A percentile compares a stretch with the other conserved stretches of the same genome.
phyloP scores from a whole-genome alignment of 495 filamentous ascomycete species.

The Tirmania nivea region DNA sequence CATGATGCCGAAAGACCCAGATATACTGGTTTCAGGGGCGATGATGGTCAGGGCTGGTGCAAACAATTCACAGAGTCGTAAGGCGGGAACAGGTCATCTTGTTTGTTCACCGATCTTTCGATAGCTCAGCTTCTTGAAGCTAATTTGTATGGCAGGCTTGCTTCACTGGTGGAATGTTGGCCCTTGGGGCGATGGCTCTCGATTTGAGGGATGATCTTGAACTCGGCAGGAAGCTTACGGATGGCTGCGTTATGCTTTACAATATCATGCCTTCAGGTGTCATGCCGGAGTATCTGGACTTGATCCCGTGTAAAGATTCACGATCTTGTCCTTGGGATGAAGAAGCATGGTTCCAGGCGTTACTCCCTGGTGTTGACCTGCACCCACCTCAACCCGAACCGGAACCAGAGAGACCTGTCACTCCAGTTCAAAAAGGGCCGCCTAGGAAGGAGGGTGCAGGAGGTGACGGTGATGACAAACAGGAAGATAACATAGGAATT shows the following conservation, averaged over 20 bases:
- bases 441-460: too few species aligned
- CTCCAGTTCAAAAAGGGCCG: too few species aligned
- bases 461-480: too few species aligned
- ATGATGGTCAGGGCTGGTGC: conserved; percentile 18
- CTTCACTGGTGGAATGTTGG: conserved; percentile 88
- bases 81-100: conserved; percentile 10
- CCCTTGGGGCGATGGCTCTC: conserved; percentile 71
- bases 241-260: conserved; percentile 91
- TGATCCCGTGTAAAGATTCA: conserved; percentile 44
- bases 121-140: not conserved
- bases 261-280: conserved; percentile 59
- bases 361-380: too few species aligned
- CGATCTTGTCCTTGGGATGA: conserved; percentile 58
- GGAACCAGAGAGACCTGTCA: too few species aligned
- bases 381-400: too few species aligned
- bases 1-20: conserved; percentile 37
- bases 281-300: conserved; percentile 59
- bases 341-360: conserved; percentile 28
- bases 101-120: not conserved
- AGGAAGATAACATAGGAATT: too few species aligned
- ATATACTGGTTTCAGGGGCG: conserved; percentile 53
- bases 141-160: conserved; percentile 26
- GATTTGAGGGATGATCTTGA: conserved; percentile 56
- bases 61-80: conserved; percentile 6
- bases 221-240: conserved; percentile 59